Conservation (phyloP, 1,139 yeast species). For the Debaryomycetaceae sp. region DNA sequence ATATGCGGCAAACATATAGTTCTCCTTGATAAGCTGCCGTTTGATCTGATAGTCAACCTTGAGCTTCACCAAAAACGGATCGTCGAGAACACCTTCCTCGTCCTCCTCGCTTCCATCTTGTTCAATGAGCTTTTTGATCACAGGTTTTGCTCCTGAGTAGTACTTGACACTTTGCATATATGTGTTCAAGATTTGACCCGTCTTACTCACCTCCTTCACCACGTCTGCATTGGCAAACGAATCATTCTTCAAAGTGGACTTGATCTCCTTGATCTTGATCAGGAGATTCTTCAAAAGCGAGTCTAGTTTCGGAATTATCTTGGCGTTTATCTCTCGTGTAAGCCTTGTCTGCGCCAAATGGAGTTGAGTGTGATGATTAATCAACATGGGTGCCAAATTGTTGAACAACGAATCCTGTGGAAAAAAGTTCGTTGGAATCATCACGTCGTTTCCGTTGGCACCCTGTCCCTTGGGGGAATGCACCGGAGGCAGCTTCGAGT, state of each 20-base stretch:
- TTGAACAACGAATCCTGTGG: slow-evolving; percentile 36
- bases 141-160: slow-evolving; percentile 28
- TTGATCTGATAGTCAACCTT: slow-evolving; percentile 41
- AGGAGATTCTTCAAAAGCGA: slow-evolving; percentile 34
- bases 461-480: not conserved
- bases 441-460: slow-evolving; percentile 21
- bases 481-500: not conserved
- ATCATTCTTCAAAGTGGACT: slow-evolving; percentile 39
- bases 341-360: slow-evolving; percentile 28
- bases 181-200: slow-evolving; percentile 33
- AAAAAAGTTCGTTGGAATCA: slow-evolving; percentile 46
- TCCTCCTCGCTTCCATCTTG: slow-evolving; percentile 17
- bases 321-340: slow-evolving; percentile 29
- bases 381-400: slow-evolving; percentile 31
- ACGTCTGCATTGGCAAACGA: slow-evolving; percentile 39
- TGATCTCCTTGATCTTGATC: slow-evolving; percentile 43
- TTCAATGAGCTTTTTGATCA: slow-evolving; percentile 19
- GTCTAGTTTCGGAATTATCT: slow-evolving; percentile 40
- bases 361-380: slow-evolving; percentile 33
- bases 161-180: slow-evolving; percentile 34
- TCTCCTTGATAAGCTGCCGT: slow-evolving; percentile 41
- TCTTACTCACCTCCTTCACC: slow-evolving; percentile 36
- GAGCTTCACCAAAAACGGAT: slow-evolving; percentile 42
- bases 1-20: slow-evolving; percentile 43
- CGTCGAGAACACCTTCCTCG: slow-evolving; percentile 30